Evolutionary conservation across 352 stramenopile species (phyloP), one percentile per base, ranked within the genome.

Genomic region (Phytophthora pistaciae): DNA sequence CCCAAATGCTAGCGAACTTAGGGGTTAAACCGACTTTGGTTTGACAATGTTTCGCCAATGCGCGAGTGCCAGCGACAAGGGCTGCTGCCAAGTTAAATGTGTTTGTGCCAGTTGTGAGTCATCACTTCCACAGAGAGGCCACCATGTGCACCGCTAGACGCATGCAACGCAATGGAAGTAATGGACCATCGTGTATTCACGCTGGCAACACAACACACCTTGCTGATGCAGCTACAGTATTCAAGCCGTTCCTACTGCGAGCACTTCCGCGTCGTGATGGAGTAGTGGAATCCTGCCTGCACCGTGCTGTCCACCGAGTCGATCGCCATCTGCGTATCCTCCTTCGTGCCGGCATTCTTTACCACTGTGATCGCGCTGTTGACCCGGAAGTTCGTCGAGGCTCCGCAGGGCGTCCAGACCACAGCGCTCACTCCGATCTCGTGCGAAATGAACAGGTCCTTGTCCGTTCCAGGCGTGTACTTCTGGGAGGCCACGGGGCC

Each of bases 231-330:
- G 33, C 33, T 10, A 1, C 1, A 58, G 18, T 23, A 14, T 58
- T 29, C 7, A n/a, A 21, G n/a, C 33, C 33, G 10, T 38, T 36
- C 46, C 33, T 60, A 63, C 46, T 60, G 40, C 38, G 49, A 74
- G 59, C 74, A 81, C 53, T 62, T 75, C 33, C 64, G 56, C 53
- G 66, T 77, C n/a, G 67, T 76, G 67, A 87, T 56, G 68, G 73
- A 85, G 78, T 85, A 88, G 55, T 66, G 80, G 63, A 88, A 85
- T 23, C 80, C 78, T 27, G 66, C 62, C 58, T 85, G 61, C 21
- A 88, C 78, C 14, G 75, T 85, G 68, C 73, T 79, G 64, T 87
- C 80, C 42, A 84, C 75, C 62, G 80, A 88, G 73, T 88, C 80
- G 55, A 88, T 75, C 18, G 70, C 78, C 40, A 88, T 72, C 59